A percentile compares a stretch with the other conserved stretches of the same genome.
Evolutionary conservation across 108 stramenopile genomes (phyloP).

Genomic region (Skeletonema costatum): DNA sequence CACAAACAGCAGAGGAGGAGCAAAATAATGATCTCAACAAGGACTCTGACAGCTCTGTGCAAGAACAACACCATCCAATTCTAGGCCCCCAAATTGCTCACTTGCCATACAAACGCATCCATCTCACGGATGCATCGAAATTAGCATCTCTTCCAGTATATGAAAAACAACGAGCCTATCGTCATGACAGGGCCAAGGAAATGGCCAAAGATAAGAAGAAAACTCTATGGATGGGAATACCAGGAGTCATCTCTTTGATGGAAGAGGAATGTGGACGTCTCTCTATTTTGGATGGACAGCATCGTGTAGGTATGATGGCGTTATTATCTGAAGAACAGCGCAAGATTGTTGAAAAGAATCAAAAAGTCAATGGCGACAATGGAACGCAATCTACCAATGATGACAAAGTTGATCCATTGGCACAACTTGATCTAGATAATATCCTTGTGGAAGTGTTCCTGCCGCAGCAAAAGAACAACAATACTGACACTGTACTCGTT

Average conservation of each 20-base stretch:
- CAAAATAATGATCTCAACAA: not conserved
- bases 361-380: slow-evolving; percentile 1
- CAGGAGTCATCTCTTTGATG: slow-evolving; percentile 76
- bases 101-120: slow-evolving; percentile 71
- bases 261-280: slow-evolving; percentile 67
- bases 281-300: slow-evolving; percentile 87
- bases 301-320: slow-evolving; percentile 85
- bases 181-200: slow-evolving; percentile 67
- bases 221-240: slow-evolving; percentile 65
- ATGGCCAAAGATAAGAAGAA: slow-evolving; percentile 79
- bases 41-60: not conserved
- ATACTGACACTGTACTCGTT: not conserved
- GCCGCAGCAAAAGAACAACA: not conserved
- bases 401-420: slow-evolving; percentile 3
- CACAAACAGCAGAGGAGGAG: not conserved
- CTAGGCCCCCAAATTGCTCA: slow-evolving; percentile 60
- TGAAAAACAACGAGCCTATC: slow-evolving; percentile 80
- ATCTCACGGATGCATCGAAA: slow-evolving; percentile 48
- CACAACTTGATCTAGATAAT: slow-evolving; percentile 58
- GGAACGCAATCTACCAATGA: not conserved
- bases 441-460: slow-evolving; percentile 85
- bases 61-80: slow-evolving; percentile 56
- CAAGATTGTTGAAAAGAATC: slow-evolving; percentile 12
- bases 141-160: slow-evolving; percentile 68
- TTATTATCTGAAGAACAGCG: slow-evolving; percentile 55